Evolutionary conservation across 2,329 filamentous ascomycete species (phyloP), one percentile per base, ranked within the genome.

Genomic region (Fulvia fulva): DNA sequence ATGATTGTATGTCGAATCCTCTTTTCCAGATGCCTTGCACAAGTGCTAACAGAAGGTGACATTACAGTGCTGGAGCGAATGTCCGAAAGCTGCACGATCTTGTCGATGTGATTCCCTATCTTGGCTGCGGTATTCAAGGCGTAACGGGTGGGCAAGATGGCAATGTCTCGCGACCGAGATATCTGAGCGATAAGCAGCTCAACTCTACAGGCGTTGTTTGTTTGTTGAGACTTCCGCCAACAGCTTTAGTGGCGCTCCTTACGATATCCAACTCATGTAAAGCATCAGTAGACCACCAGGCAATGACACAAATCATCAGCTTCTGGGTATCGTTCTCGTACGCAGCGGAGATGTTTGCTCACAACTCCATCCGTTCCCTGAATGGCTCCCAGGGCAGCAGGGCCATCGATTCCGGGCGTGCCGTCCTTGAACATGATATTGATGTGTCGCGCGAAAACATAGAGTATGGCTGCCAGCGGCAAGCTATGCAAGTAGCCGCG

Each of bases 1-100:
- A 73, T 70, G 58, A 63, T 14, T 34, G 47, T 50, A 30, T 43
- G 54, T 56, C 51, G 47, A 53, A 26, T 14, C 14, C 2, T 21
- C 44, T 25, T 6, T 19, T 47, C 44, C 21, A 2, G 9, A 51
- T 9, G 22, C 19, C 5, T 34, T 19, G 16, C 37, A 41, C n/a
- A n/a, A 41, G 16, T 41, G n/a, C 30, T 49, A 14, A 32, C 50
- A 23, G 9, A 30, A 19, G 5, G 23, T 14, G 44, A 25, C 5
- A 8, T 21, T 12, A 23, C 50, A 41, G 11, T 14, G 30, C 43
- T 11, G 6, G 19, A 41, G 37, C 37, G 37, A 41, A 14, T n/a
- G 22, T 41, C 22, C 19, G 30, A 43, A 32, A 37, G 34, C 23
- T 19, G 3, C 22, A 28, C 30, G 22, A 32, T 30, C n/a, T 32